Evolutionary conservation across 805 yeast species (phyloP), one percentile per base, ranked within the genome.

Genomic region (Jamesozyma lodderae): DNA sequence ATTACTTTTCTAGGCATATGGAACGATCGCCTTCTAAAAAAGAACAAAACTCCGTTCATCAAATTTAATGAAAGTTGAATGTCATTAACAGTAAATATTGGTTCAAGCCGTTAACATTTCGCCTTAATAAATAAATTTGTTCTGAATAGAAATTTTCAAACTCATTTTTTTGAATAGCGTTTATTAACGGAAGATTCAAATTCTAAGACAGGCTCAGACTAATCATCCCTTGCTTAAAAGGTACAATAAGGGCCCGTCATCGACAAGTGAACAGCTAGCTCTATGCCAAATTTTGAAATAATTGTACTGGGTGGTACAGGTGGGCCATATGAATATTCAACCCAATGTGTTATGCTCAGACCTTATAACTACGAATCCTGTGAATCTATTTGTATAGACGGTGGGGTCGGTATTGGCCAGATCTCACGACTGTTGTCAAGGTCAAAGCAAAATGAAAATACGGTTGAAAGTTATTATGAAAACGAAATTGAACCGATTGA

Each of bases 221-320:
- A n/a, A n/a, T n/a, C n/a, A n/a, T n/a, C n/a, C 10, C 24, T 22
- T 22, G 10, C 10, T 22, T 8, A 22, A 22, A 22, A 7, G 7
- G 24, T 22, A 22, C 24, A 22, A 22, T 22, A 22, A 8, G 24
- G 10, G 24, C 24, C 24, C 7, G 10, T 22, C 10, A 22, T n/a
- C n/a, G n/a, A n/a, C n/a, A n/a, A n/a, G n/a, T n/a, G n/a, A n/a
- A n/a, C n/a, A n/a, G n/a, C 14, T 11, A 27, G 9, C 6, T 21
- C 23, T 16, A 43, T 41, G 45, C 19, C 37, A 15, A 18, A 20
- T 11, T 79, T 79, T 52, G 83, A 80, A 43, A 48, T 82, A 15
- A 75, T 81, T 1, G 72, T 80, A 19, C 60, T 82, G 44, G 96
- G 96, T 6, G 73, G 83, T 18, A 73, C 84, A 2, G 96, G 96